Percentiles rank a stretch among this genome's conserved stretches.
phyloP scores from a whole-genome alignment of 371 early-diverging fungal genomes.

The Rhizomucor pusillus region DNA sequence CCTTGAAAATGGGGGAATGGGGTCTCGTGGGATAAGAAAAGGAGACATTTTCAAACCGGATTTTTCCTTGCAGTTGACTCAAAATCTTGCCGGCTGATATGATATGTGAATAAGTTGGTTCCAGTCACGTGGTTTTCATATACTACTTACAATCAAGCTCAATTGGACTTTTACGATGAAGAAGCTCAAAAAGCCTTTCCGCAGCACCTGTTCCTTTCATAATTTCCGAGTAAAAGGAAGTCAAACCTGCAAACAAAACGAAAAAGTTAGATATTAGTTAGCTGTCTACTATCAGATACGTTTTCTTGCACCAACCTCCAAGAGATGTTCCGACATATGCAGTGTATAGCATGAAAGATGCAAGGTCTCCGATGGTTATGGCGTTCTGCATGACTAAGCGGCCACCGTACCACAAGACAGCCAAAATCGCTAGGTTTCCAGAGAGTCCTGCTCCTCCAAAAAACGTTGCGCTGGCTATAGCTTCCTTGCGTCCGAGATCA shows the following conservation, averaged over 20 bases:
- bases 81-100: conserved; percentile 38
- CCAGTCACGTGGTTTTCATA: not conserved
- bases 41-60: conserved; percentile 63
- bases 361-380: conserved; percentile 77
- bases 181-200: conserved; percentile 65
- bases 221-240: conserved; percentile 79
- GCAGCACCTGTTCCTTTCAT: conserved; percentile 86
- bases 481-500: conserved; percentile 64
- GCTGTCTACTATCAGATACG: not conserved
- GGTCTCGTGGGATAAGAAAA: conserved; percentile 75
- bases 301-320: conserved; percentile 36
- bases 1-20: conserved; percentile 58
- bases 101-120: not conserved
- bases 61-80: conserved; percentile 44
- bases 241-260: conserved; percentile 41
- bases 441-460: conserved; percentile 77
- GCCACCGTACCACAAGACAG: conserved; percentile 76
- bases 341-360: conserved; percentile 82
- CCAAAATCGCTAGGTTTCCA: conserved; percentile 74
- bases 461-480: conserved; percentile 69
- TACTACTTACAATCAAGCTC: conserved; percentile 21
- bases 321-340: conserved; percentile 76
- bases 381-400: conserved; percentile 67
- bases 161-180: conserved; percentile 61
- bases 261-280: not conserved